A percentile compares a stretch with the other conserved stretches of the same genome.
phyloP scores from a whole-genome alignment of 1,139 yeast genomes.

The Suhomyces taliae region DNA sequence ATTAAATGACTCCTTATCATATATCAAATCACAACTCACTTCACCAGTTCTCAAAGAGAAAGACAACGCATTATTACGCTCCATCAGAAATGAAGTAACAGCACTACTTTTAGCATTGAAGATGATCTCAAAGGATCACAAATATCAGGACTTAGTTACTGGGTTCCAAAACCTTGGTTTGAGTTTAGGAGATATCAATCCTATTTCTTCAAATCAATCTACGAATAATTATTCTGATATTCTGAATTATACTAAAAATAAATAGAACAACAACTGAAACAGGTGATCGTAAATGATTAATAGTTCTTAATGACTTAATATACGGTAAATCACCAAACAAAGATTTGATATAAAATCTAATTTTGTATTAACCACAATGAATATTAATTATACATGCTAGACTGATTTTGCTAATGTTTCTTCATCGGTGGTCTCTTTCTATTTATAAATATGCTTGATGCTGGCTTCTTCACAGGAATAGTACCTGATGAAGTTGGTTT shows the following conservation, averaged over 20 bases:
- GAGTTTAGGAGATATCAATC: background rate
- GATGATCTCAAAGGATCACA: constrained; percentile 14
- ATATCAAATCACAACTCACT: constrained; percentile 1
- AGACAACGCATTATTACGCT: constrained; percentile 19
- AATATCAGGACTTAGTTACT: background rate
- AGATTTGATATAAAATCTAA: too few species aligned
- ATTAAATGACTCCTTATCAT: constrained; percentile 11
- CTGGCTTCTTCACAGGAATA: constrained; percentile 2
- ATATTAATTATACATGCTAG: too few species aligned
- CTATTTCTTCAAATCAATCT: background rate
- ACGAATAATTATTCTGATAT: background rate
- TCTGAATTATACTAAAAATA: background rate
- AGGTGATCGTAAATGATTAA: too few species aligned
- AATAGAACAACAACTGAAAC: background rate
- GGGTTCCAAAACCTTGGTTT: constrained; percentile 13
- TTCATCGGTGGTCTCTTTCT: constrained; percentile 13
- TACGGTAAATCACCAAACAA: too few species aligned
- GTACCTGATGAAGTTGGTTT: constrained; percentile 10
- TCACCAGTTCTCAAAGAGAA: background rate
- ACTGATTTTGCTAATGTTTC: background rate
- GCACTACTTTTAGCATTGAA: constrained; percentile 24
- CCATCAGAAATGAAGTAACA: constrained; percentile 23
- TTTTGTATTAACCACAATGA: too few species aligned
- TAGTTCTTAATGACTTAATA: too few species aligned
- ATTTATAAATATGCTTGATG: constrained; percentile 18